Base-by-base conservation (phyloP, 1,284 basidiomycete genomes). In the Apiotrichum gamsii region DNA sequence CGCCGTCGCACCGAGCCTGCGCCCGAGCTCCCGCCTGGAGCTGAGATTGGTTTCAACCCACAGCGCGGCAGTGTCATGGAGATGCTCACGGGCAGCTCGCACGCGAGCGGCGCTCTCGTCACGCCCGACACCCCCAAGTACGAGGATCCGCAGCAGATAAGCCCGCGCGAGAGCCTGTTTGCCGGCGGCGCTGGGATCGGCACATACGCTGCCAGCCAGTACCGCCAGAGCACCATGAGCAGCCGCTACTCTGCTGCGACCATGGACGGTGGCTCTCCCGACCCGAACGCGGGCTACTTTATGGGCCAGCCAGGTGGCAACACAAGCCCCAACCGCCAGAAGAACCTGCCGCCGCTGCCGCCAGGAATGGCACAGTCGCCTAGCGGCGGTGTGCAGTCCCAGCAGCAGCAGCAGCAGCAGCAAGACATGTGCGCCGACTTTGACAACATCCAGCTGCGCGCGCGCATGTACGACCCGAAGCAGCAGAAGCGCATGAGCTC, bases 341-440 rank as follows among this genome's bases (percentile, higher is more conserved):
- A 70, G 54, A 70, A 61, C 37, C 58, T 70, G 4, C 68, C 68
- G 3, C 68, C 68, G 13, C 52, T 70, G 18, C 68, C 68, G 30
- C 61, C 57, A 3, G 44, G 48, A 14, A 51, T 47, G 25, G 25
- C 25, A 11, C 8, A 25, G 18, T 23, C 19, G 14, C 29, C 34
- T 6, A 25, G 18, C 14, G 39, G n/a, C 32, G 21, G 20, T 11
- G 49, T 30, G 19, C 43, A 39, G 37, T 33, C 43, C 2, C n/a
- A n/a, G n/a, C n/a, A n/a, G n/a, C n/a, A n/a, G n/a, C n/a, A n/a
- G n/a, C n/a, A n/a, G n/a, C n/a, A n/a, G n/a, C n/a, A n/a, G n/a
- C n/a, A n/a, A n/a, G 48, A 54, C 23, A 29, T 40, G 32, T 47
- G 37, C 39, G 39, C 38, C 32, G 46, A 54, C 34, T 13, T 18